A percentile compares a stretch with the other conserved stretches of the same genome.
Evolutionary conservation across 306 rosid species (phyloP).

Genomic region (Rubus idaeus): DNA sequence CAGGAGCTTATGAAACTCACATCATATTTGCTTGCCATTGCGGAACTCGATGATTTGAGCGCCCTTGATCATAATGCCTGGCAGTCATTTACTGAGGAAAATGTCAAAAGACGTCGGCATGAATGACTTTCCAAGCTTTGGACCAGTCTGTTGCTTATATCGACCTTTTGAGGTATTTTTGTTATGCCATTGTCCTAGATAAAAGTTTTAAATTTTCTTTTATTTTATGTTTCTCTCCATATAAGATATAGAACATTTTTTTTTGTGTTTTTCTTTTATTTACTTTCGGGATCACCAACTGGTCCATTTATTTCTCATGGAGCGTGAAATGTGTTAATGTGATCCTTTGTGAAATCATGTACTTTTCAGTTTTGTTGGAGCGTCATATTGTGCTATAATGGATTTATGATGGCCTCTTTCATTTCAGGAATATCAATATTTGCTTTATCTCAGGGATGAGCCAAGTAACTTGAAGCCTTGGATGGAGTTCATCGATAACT

Average conservation of each 20-base stretch:
- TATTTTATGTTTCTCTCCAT: not conserved
- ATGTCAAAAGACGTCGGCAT: slow-evolving; percentile 82
- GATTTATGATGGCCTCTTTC: not conserved
- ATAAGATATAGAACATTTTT: not conserved
- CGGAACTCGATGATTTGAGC: slow-evolving; percentile 84
- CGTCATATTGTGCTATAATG: not conserved
- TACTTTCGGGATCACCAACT: not conserved
- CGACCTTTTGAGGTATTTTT: slow-evolving; percentile 14
- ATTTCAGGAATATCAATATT: not conserved
- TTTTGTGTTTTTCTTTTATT: not conserved
- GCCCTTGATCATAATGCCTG: slow-evolving; percentile 63
- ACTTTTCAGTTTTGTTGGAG: not conserved
- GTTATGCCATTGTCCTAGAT: not conserved
- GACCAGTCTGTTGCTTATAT: slow-evolving; percentile 8
- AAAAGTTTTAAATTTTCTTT: not conserved
- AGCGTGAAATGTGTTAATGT: not conserved
- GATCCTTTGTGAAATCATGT: not conserved
- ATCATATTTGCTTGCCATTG: slow-evolving; percentile 87
- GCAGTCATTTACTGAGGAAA: slow-evolving; percentile 67
- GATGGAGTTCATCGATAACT: not conserved
- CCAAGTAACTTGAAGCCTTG: not conserved
- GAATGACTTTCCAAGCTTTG: slow-evolving; percentile 5
- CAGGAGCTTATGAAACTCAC: slow-evolving; percentile 86
- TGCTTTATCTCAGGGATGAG: not conserved
- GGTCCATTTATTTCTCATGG: not conserved